Evolutionary conservation across 2,329 filamentous ascomycete genomes (phyloP), one percentile per base, ranked within the genome.

Genomic region (Penicillium thymicola): DNA sequence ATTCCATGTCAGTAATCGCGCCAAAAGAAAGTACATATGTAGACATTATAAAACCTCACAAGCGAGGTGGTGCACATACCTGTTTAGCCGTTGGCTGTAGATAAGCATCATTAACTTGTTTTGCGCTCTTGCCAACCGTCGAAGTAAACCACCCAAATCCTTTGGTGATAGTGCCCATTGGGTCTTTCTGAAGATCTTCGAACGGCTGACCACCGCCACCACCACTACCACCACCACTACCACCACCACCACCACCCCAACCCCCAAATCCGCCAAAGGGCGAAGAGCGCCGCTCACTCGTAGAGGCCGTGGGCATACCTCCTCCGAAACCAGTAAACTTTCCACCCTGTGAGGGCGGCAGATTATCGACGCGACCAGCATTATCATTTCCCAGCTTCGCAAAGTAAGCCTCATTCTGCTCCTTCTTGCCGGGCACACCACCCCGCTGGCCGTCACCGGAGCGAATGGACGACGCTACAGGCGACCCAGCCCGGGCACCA

Each of bases 141-240:
- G 85, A 89, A 18, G 91, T 85, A 69, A 97, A 91, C 92, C 94
- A 97, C 9, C 93, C 93, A 68, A 97, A 95, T 0, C 93, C 90
- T 76, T 96, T 97, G 28, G 87, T 91, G 65, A 99, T 75, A 16
- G 93, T 92, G 1, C 85, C 92, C 60, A 97, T 81, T 0, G 94
- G 92, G 71, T 99, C 94, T 70, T 87, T 89, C 74, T 96, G 91
- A 70, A 97, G 85, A 53, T 97, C 93, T 53, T 94, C 88, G n/a
- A 94, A 78, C 13, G 85, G 85, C 0, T 89, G 89, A 27, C 71
- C 72, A 27, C 70, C 75, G 11, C 73, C 75, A 14, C 73, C 3
- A 21, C 21, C 21, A 21, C 21, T 74, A 13, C 68, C 71, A 18
- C 60, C 71, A 21, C 60, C 59, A 14, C 73, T 21, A 21, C 21